A percentile compares a stretch with the other conserved stretches of the same genome.
Evolutionary conservation across 2,329 filamentous ascomycete genomes (phyloP).

Genomic region (Botrytis aclada): DNA sequence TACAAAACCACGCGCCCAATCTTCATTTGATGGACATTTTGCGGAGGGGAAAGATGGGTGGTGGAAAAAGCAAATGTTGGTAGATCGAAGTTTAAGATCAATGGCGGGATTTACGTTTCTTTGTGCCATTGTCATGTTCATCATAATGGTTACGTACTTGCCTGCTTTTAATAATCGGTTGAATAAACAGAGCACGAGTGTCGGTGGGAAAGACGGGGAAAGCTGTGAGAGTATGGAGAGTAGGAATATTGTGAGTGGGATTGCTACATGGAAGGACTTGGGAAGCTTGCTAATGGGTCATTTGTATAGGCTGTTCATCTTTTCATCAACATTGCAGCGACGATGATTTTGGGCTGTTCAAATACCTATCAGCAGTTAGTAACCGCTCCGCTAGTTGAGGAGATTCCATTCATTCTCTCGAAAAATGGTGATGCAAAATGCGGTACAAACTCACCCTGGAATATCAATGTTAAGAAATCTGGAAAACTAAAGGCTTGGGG

Average conservation of each 20-base stretch:
- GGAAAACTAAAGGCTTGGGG: slow-evolving; percentile 26
- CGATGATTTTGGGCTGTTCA: slow-evolving; percentile 28
- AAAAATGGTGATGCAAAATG: slow-evolving; percentile 27
- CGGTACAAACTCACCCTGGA: slow-evolving; percentile 27
- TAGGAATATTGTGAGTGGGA: slow-evolving; percentile 23
- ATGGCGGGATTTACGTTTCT: slow-evolving; percentile 27
- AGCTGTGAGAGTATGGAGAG: slow-evolving; percentile 23
- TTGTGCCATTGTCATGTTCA: slow-evolving; percentile 25
- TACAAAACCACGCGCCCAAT: not conserved
- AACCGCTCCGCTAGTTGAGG: slow-evolving; percentile 24
- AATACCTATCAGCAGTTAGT: slow-evolving; percentile 30
- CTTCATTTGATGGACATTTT: slow-evolving; percentile 26
- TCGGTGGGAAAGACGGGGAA: slow-evolving; percentile 25
- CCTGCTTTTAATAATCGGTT: slow-evolving; percentile 20
- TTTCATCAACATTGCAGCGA: slow-evolving; percentile 29
- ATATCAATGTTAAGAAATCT: slow-evolving; percentile 27
- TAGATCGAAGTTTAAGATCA: slow-evolving; percentile 26
- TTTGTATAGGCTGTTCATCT: slow-evolving; percentile 21
- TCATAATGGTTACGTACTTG: slow-evolving; percentile 25
- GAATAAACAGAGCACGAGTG: slow-evolving; percentile 22
- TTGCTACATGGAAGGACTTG: not conserved
- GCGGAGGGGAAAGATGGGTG: slow-evolving; percentile 27
- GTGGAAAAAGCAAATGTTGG: slow-evolving; percentile 31
- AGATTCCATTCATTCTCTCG: slow-evolving; percentile 26
- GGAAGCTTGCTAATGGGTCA: not conserved